Percentiles rank a stretch among this genome's conserved stretches.
These are phyloP conservation scores for Dorcoceras hygrometricum DNA, from an alignment of 257 asterid species.

Conservation along the genomic window DNA sequence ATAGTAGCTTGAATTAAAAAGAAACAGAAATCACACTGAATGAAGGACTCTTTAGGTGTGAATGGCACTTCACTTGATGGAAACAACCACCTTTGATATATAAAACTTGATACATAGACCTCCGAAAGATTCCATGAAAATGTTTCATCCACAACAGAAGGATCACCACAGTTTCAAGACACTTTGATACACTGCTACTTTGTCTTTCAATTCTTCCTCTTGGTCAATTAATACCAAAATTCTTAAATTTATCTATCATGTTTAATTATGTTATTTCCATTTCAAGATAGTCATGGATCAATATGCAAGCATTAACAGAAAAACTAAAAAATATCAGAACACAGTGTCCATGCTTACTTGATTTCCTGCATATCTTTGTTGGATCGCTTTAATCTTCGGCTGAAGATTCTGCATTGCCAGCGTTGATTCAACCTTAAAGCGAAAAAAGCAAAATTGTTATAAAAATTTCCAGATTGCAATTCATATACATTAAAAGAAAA, in stretches of 20 bases:
- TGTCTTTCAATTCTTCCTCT: conserved; percentile 9
- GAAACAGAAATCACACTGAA: background rate
- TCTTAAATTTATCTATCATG: conserved; percentile 16
- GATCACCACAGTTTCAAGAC: conserved; percentile 17
- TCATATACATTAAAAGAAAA: conserved; percentile 20
- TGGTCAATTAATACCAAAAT: conserved; percentile 13
- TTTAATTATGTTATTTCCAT: background rate
- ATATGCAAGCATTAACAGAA: conserved; percentile 11
- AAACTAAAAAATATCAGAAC: conserved; percentile 7
- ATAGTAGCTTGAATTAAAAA: background rate
- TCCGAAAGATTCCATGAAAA: conserved; percentile 1
- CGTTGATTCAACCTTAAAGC: conserved; percentile 86
- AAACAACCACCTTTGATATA: background rate
- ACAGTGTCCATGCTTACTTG: conserved; percentile 50
- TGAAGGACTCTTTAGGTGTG: background rate
- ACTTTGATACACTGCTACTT: conserved; percentile 11
- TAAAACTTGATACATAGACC: background rate
- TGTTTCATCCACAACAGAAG: conserved; percentile 19
- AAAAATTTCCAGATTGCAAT: conserved; percentile 19
- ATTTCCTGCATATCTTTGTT: conserved; percentile 95
- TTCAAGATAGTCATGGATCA: conserved; percentile 18
- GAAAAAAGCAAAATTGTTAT: conserved; percentile 21
- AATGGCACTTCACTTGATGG: conserved; percentile 13
- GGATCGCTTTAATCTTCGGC: conserved; percentile 97
- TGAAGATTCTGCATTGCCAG: conserved; percentile 99